Conservation (phyloP, 75 land plant genomes). For the Pinus albicaulis region DNA sequence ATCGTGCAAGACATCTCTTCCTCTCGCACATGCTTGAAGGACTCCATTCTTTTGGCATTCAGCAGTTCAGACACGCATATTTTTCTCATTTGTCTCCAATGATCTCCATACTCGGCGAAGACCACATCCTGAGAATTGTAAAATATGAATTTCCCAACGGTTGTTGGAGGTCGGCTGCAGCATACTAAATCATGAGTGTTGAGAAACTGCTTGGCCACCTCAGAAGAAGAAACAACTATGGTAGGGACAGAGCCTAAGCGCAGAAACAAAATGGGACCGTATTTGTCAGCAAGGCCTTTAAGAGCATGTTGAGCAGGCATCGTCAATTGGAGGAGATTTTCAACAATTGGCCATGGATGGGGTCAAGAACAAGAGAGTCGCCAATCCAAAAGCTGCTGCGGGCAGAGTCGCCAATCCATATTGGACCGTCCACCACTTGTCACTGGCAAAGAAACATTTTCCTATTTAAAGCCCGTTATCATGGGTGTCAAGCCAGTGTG, state of each 20-base stretch:
- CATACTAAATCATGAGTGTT: constrained; percentile 31
- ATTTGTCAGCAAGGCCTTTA: constrained; percentile 9
- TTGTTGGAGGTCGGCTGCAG: constrained; percentile 27
- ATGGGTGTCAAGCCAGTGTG: no score
- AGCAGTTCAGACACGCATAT: constrained; percentile 48
- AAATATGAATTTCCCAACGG: constrained; percentile 19
- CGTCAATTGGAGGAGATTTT: constrained; percentile 21
- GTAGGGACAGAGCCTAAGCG: constrained; percentile 34
- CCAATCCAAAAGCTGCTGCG: no score
- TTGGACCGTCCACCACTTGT: no score
- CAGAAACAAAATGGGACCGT: constrained; percentile 42
- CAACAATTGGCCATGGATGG: constrained; percentile 36
- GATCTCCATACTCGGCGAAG: constrained; percentile 38
- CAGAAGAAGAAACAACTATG: constrained; percentile 40
- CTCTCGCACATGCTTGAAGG: background rate
- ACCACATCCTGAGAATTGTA: constrained; percentile 22
- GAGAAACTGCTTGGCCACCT: constrained; percentile 36
- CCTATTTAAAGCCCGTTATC: no score
- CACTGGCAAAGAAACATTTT: no score
- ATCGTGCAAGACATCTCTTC: background rate
- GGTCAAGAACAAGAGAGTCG: background rate
- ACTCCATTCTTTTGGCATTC: background rate
- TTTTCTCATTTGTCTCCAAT: constrained; percentile 52
- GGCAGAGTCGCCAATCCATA: no score
- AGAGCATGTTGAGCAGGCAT: constrained; percentile 16